Evolutionary conservation across 257 asterid genomes (phyloP).

Genomic region (Verbascum thapsus): DNA sequence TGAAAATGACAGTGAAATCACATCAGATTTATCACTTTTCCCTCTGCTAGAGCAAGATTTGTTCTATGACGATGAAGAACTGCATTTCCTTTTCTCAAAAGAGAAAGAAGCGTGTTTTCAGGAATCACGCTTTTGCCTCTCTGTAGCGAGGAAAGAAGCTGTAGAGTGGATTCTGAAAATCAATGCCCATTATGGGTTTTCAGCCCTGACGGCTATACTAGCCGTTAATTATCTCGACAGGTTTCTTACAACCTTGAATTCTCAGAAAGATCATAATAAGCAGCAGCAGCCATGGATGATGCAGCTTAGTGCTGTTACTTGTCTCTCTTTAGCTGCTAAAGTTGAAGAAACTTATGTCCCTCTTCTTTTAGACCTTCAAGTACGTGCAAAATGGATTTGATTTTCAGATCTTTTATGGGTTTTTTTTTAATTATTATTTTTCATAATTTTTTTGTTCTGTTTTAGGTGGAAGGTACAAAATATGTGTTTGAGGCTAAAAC

Average conservation of each 20-base stretch:
- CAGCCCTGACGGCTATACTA: conserved; percentile 54
- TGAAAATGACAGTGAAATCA: too few species aligned
- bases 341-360: conserved; percentile 72
- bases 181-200: conserved; percentile 44
- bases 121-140: conserved; percentile 1
- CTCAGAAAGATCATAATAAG: conserved; percentile 36
- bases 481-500: conserved; percentile 70
- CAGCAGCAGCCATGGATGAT: conserved; percentile 65
- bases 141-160: conserved; percentile 41
- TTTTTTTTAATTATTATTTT: background rate
- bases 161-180: conserved; percentile 56
- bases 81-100: conserved; percentile 49
- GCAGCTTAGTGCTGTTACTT: conserved; percentile 66
- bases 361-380: conserved; percentile 72
- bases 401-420: background rate
- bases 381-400: conserved; percentile 31
- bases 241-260: conserved; percentile 36
- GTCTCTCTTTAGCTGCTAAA: conserved; percentile 79
- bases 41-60: conserved; percentile 46
- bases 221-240: conserved; percentile 65
- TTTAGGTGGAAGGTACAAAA: conserved; percentile 56
- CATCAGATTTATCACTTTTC: too few species aligned
- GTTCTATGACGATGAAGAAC: conserved; percentile 56
- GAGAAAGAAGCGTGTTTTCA: conserved; percentile 48
- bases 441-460: too few species aligned